Evolutionary conservation across 805 yeast species (phyloP), one percentile per base, ranked within the genome.

Genomic region (Spathaspora girioi): DNA sequence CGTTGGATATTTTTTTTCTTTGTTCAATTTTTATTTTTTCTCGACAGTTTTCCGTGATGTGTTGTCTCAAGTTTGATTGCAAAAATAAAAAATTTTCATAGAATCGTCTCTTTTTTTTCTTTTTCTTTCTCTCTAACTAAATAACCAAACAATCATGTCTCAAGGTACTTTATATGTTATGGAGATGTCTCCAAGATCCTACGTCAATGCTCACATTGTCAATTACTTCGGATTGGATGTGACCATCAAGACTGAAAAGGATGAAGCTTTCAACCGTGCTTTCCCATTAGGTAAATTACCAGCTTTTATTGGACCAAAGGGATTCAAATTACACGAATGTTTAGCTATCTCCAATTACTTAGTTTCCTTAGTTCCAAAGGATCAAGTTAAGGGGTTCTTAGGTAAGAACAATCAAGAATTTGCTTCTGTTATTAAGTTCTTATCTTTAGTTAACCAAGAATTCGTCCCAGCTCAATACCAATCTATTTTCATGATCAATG

Each of bases 381-480:
- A 46, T 20, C 14, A 46, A 23, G 23, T 46, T 23, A 19, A 19
- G 6, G 42, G 19, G 6, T 76, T 86, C 57, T 73, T 82, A 58
- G 97, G 97, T 63, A 79, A 81, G 68, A 77, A 77, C 68, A 70
- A 79, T 56, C 71, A 74, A 58, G 89, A 87, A 62, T 77, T 81
- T 65, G 89, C 88, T 54, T 69, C 70, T 61, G 76, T 90, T 62
- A 68, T 91, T 60, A 83, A 77, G 73, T 91, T 96, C 96, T 63
- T 85, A 68, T 88, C 96, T 2, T 73, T 88, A 59, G 76, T 83
- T 68, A 89, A 86, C 78, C 63, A 80, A 60, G 97, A 92, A 61
- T 60, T 87, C 52, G 65, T 86, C 57, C 61, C 73, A 44, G 61
- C 70, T 52, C 60, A 77, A 48, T 78, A 79, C 52, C 61, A 57